Percentiles rank a stretch among this genome's conserved stretches.
phyloP scores from a whole-genome alignment of 768 basidiomycete species.

The Chalciporus sphaerocephalus region DNA sequence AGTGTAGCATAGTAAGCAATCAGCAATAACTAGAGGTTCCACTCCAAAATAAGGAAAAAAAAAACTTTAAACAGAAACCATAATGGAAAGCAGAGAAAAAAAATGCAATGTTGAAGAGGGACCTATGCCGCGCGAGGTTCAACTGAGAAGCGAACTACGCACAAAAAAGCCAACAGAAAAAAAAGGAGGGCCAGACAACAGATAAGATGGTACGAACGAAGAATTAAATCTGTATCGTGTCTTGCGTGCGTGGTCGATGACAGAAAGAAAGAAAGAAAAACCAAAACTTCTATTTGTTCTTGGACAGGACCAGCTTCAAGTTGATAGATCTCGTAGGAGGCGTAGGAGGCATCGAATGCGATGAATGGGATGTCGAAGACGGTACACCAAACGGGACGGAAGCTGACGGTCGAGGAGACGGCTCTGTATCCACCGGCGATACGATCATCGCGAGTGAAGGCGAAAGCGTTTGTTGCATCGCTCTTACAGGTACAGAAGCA shows the following conservation, averaged over 20 bases:
- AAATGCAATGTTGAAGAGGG: too few species aligned
- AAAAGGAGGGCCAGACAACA: background rate
- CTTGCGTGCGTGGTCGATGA: background rate
- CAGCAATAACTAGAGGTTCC: conserved; percentile 1
- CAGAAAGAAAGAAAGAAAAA: background rate
- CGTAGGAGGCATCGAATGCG: conserved; percentile 5
- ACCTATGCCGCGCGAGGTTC: too few species aligned
- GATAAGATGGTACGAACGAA: background rate
- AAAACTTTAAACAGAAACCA: background rate
- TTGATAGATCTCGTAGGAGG: conserved; percentile 23
- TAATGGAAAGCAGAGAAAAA: background rate
- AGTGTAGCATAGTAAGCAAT: conserved; percentile 1
- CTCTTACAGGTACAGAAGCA: conserved; percentile 23
- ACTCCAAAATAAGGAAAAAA: background rate
- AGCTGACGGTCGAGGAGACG: conserved; percentile 30
- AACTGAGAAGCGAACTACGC: too few species aligned
- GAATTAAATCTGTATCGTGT: background rate
- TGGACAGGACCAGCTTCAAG: conserved; percentile 29
- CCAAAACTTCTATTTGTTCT: conserved; percentile 23
- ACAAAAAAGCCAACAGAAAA: background rate
- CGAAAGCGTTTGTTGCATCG: conserved; percentile 33
- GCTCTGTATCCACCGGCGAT: conserved; percentile 31
- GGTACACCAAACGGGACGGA: conserved; percentile 20
- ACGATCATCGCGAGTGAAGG: conserved; percentile 35
- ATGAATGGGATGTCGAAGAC: conserved; percentile 13